These are phyloP conservation scores for Rhodotorula sp. DNA, from an alignment of 1,284 basidiomycete species.

Conservation along the genomic window DNA sequence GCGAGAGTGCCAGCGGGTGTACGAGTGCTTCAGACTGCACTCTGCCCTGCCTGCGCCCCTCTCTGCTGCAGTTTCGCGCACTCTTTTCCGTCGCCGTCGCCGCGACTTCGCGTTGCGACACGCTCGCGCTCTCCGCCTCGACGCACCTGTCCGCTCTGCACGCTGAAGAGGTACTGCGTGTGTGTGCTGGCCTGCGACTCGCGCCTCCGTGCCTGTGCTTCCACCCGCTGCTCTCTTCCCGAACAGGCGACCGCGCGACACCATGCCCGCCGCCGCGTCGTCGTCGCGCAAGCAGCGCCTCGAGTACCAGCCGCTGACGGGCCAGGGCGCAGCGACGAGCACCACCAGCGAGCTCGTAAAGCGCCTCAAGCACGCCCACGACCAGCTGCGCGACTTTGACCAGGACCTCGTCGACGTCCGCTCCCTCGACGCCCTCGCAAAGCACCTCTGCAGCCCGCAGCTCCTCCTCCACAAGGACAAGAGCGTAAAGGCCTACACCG, in stretches of 20 bases:
- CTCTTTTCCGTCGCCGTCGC: no score
- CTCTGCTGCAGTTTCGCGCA: no score
- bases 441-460: slow-evolving; percentile 75
- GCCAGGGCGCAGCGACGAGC: not conserved
- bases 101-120: no score
- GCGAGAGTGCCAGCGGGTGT: not conserved
- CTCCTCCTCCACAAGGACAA: slow-evolving; percentile 86
- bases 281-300: slow-evolving; percentile 53
- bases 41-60: no score
- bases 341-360: slow-evolving; percentile 75
- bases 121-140: no score
- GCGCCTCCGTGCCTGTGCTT: not conserved
- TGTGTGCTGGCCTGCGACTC: not conserved
- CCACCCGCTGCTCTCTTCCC: not conserved
- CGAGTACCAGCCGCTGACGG: slow-evolving; percentile 70
- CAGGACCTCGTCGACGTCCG: slow-evolving; percentile 79
- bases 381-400: slow-evolving; percentile 78
- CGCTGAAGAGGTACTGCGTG: no score
- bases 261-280: not conserved
- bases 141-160: no score
- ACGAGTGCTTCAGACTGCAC: not conserved
- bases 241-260: not conserved
- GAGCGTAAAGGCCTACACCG: slow-evolving; percentile 88
- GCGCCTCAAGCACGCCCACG: slow-evolving; percentile 76
- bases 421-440: slow-evolving; percentile 69